Percentiles rank a stretch among this genome's conserved stretches.
These are phyloP conservation scores for Rhytidiadelphus loreus DNA, from an alignment of 225 moss, liverwort and hornwort genomes.

Conservation along the genomic window DNA sequence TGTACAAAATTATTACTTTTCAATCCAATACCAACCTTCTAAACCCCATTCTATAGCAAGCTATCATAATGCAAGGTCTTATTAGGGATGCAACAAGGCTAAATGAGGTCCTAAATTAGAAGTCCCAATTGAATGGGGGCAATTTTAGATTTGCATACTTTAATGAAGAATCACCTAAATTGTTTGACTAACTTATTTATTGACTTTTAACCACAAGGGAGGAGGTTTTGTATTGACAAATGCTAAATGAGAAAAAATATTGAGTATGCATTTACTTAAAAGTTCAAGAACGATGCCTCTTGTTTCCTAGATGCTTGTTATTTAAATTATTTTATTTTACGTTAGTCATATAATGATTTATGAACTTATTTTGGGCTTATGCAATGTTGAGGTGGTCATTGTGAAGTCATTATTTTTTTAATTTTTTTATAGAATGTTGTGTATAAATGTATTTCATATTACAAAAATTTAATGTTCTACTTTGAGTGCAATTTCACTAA, in stretches of 20 bases:
- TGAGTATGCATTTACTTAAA: neutral
- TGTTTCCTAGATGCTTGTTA: neutral
- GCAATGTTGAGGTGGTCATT: neutral
- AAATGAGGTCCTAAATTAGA: neutral
- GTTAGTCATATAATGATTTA: neutral
- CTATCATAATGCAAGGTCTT: neutral
- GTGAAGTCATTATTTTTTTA: neutral
- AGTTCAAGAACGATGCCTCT: fast-evolving
- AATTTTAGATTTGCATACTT: neutral
- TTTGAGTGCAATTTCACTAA: neutral
- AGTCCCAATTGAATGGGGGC: neutral
- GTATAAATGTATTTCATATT: neutral
- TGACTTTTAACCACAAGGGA: neutral
- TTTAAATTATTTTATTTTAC: neutral
- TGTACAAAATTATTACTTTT: neutral
- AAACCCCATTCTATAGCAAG: neutral
- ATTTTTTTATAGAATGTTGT: neutral
- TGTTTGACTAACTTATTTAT: neutral
- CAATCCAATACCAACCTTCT: neutral
- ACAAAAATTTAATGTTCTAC: neutral
- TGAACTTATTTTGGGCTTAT: neutral
- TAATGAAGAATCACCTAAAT: neutral
- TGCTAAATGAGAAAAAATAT: neutral
- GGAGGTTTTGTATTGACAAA: neutral
- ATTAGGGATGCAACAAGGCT: neutral